Evolutionary conservation across 2,329 filamentous ascomycete genomes (phyloP), one percentile per base, ranked within the genome.

Genomic region (Diplodia corticola): DNA sequence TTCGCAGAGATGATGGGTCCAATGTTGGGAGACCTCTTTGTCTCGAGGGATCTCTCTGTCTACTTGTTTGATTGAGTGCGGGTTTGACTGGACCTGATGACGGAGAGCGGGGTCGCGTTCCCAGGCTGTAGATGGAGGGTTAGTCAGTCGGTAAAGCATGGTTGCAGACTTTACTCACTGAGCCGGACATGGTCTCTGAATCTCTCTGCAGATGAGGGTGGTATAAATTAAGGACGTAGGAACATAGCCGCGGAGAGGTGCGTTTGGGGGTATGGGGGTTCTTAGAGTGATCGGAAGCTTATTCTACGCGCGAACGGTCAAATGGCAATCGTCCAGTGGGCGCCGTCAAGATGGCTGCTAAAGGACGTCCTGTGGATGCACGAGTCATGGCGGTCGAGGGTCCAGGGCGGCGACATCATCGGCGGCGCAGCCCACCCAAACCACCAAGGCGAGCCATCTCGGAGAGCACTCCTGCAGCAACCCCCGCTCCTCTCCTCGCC

Each of bases 391-490:
- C 5, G 26, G 10, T 20, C 15, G 50, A 53, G 50, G 50, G 50
- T 53, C 50, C 50, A 20, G 46, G n/a, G 46, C 46, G 28, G 50
- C 50, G 50, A 53, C 50, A 53, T 53, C 50, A 53, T 53, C 50
- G 50, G 46, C 22, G 3, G 12, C 15, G 49, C 26, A 35, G 30
- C 4, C 26, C 50, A 33, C 50, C 50, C n/a, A n/a, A n/a, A n/a
- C n/a, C n/a, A n/a, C n/a, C n/a, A n/a, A n/a, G 26, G 28, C 50
- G 26, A 33, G 5, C n/a, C 51, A 10, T 30, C 15, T 40, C 20
- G n/a, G n/a, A 35, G 12, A 26, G n/a, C 40, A 51, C 30, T 17
- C 26, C 22, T 22, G n/a, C 44, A 30, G 22, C 33, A 30, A 51
- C 26, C 17, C 44, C n/a, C n/a, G n/a, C n/a, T n/a, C n/a, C 49